These are phyloP conservation scores for Amanita thiersii DNA, from an alignment of 768 basidiomycete species.

Conservation along the genomic window DNA sequence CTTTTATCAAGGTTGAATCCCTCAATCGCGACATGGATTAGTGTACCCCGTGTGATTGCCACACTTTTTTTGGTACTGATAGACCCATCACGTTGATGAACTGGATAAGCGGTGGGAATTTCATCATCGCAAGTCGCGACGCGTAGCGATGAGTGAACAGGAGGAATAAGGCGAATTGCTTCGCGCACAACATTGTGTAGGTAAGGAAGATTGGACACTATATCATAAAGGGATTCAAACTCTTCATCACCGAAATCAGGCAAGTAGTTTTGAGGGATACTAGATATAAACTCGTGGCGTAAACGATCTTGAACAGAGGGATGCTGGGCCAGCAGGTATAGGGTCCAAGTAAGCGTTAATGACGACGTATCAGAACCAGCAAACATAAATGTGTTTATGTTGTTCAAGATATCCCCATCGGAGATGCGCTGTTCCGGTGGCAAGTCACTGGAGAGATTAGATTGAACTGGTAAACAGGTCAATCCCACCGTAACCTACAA, in stretches of 20 bases:
- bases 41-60: constrained; percentile 55
- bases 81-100: constrained; percentile 42
- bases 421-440: constrained; percentile 67
- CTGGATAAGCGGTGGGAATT: constrained; percentile 61
- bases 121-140: constrained; percentile 73
- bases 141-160: constrained; percentile 74
- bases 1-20: constrained; percentile 71
- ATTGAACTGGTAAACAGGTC: constrained; percentile 51
- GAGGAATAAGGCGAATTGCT: constrained; percentile 69
- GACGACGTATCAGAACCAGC: constrained; percentile 87
- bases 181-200: constrained; percentile 75
- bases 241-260: constrained; percentile 54
- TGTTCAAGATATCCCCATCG: constrained; percentile 81
- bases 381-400: constrained; percentile 86
- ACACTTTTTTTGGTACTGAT: constrained; percentile 33
- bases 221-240: constrained; percentile 48
- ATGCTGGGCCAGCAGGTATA: constrained; percentile 66
- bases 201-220: constrained; percentile 54
- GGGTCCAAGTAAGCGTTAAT: constrained; percentile 76
- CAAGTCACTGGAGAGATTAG: constrained; percentile 68
- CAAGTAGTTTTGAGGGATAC: constrained; percentile 27
- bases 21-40: constrained; percentile 73
- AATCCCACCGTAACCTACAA: background rate
- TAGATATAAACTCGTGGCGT: constrained; percentile 52
- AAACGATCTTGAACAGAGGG: constrained; percentile 62